Conservation (phyloP, 148 eudicot species). For the Gaultheria prostrata region DNA sequence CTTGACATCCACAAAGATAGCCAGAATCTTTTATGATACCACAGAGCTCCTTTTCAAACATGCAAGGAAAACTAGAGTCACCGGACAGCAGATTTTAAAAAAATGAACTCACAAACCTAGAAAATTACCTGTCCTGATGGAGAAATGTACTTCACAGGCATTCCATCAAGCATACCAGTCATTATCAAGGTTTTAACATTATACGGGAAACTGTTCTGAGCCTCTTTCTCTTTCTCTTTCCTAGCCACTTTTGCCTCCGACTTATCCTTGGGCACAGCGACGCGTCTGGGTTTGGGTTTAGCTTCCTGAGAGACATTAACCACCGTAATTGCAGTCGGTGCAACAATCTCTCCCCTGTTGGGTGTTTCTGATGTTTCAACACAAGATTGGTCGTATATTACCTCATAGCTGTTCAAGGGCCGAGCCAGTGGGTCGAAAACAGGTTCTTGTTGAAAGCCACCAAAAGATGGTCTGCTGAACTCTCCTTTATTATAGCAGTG, state of each 20-base stretch:
- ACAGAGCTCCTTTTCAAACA: constrained; percentile 38
- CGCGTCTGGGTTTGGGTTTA: constrained; percentile 27
- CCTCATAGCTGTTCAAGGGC: constrained; percentile 33
- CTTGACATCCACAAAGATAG: constrained; percentile 55
- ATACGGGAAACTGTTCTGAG: constrained; percentile 58
- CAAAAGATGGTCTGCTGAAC: constrained; percentile 34
- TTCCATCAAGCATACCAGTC: constrained; percentile 62
- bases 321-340: constrained; percentile 12
- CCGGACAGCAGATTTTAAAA: neutral
- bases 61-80: constrained; percentile 10
- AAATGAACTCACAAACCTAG: neutral
- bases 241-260: constrained; percentile 32
- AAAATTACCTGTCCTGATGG: constrained; percentile 46
- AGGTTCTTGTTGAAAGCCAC: constrained; percentile 37
- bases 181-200: constrained; percentile 57
- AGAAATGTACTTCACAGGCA: constrained; percentile 50
- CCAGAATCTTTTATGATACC: constrained; percentile 56
- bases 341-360: constrained; percentile 25
- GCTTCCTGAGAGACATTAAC: constrained; percentile 20
- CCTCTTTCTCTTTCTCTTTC: constrained; percentile 42
- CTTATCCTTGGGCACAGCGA: constrained; percentile 30
- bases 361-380: constrained; percentile 28
- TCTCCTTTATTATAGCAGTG: constrained; percentile 32
- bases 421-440: constrained; percentile 25
- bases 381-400: constrained; percentile 34